Evolutionary conservation across 2,329 filamentous ascomycete species (phyloP), one percentile per base, ranked within the genome.

Genomic region (Metarhizium humberi): DNA sequence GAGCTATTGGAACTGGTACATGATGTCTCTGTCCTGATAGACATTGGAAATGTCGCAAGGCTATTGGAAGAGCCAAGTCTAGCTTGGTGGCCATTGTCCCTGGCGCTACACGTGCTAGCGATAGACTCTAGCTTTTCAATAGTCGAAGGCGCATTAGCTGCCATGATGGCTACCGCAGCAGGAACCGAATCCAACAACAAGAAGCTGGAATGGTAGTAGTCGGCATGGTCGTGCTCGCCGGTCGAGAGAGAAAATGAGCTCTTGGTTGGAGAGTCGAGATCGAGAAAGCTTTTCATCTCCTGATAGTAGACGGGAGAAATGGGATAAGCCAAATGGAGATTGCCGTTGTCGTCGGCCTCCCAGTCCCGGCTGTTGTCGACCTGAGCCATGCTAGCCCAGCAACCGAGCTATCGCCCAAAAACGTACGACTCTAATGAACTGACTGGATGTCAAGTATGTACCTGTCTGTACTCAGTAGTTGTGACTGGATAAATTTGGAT

Each of bases 1-100:
- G 48, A 56, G 55, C 54, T 54, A 50, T 34, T 56, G 58, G 54
- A 66, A 55, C 34, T 61, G 57, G 54, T 59, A 59, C 34, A 66
- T 57, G 49, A 62, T 57, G 46, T 62, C 59, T 52, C 60, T 58
- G 54, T 60, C 53, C 51, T 59, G 54, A 32, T 58, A 58, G 38
- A 57, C 52, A 43, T 60, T 54, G 50, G 59, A n/a, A 54, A 55
- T 45, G 43, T 52, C 52, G 34, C 52, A 54, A 50, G 46, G 48
- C 47, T 55, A 40, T 34, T 43, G 50, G 52, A 55, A 42, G 43
- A 54, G 52, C n/a, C 36, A 29, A 51, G 47, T 48, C 50, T 45
- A 10, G 38, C 55, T 18, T 46, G 56, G 36, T 56, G 56, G 20
- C 25, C 48, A 30, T 45, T 55, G 11, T 55, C 46, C 47, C 47